phyloP scores from a whole-genome alignment of 352 stramenopile genomes.

The Pythium coloratum region DNA sequence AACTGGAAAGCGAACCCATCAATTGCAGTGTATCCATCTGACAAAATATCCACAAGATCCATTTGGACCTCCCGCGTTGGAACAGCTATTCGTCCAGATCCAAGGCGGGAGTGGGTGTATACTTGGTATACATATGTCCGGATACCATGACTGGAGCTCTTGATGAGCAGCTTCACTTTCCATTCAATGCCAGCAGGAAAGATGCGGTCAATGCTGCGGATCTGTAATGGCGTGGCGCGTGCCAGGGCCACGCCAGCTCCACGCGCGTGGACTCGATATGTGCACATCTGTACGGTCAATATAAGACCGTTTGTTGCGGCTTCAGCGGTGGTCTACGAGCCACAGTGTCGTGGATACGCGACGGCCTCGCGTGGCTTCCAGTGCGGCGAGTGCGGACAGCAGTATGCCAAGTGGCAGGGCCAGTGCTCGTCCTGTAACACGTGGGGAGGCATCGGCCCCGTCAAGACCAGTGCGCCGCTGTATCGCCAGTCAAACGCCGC shows the following conservation, averaged over 20 bases:
- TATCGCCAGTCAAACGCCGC: conserved; percentile 65
- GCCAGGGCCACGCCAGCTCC: not conserved
- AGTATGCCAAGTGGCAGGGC: conserved; percentile 82
- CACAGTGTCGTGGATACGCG: conserved; percentile 61
- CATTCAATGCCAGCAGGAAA: not conserved
- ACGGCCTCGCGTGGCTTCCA: conserved; percentile 16
- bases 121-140: not conserved
- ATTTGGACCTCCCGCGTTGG: conserved; percentile 6
- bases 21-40: not conserved
- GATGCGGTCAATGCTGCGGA: conserved; percentile 3
- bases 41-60: not conserved
- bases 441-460: conserved; percentile 89
- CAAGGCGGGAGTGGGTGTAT: not conserved
- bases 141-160: not conserved
- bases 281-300: not conserved
- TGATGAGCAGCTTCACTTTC: conserved; percentile 3
- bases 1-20: not conserved
- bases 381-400: conserved; percentile 49
- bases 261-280: not conserved
- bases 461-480: conserved; percentile 34
- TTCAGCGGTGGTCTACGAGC: conserved; percentile 87
- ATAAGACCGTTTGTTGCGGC: not conserved
- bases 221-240: not conserved
- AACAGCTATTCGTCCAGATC: not conserved
- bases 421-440: conserved; percentile 85